Base-by-base conservation (phyloP, 2,329 filamentous ascomycete genomes). In the Ceratocystis diversiconidia region DNA sequence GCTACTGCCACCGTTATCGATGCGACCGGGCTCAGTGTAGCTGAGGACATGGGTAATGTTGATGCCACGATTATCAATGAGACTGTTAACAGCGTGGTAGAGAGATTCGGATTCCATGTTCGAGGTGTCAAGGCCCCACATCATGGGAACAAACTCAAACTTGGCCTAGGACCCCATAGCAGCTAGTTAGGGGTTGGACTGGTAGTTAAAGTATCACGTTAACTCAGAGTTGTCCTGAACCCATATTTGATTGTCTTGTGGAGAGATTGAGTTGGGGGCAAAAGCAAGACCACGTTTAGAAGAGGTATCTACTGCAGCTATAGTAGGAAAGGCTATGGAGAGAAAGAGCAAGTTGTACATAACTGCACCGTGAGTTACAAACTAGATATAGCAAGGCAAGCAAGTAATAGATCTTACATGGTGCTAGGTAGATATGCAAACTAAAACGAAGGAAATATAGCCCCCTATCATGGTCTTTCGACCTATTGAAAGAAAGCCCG, bases 201-300 rank as follows among this genome's bases (percentile, higher is more conserved):
- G 74, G 74, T 92, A 94, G 77, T 92, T 92, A 80, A 92, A 94
- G 78, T 94, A 94, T 89, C 89, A 94, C 2, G 84, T 87, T 65
- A 92, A 75, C 52, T 84, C 81, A 19, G 81, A 82, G 46, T 77
- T 79, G 5, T 76, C 63, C 55, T 77, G 73, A 10, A 79, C 76
- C 86, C 88, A 92, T 70, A 87, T 78, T 60, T 79, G 73, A 75
- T 90, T 83, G 75, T 92, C 89, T 17, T 77, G 67, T 0, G 83
- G 79, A 66, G 79, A 76, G 0, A 80, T 72, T 4, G 75, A 69
- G 67, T 84, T 82, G 5, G 83, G 80, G 19, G 88, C 82, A 74
- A 85, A 88, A 71, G 85, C 81, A 63, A 94, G 85, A 32, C 89
- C 89, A 70, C 89, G 87, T 74, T 92, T 92, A 5, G 80, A 79